Evolutionary conservation across 306 rosid genomes (phyloP).

Genomic region (Acacia melanoxylon): DNA sequence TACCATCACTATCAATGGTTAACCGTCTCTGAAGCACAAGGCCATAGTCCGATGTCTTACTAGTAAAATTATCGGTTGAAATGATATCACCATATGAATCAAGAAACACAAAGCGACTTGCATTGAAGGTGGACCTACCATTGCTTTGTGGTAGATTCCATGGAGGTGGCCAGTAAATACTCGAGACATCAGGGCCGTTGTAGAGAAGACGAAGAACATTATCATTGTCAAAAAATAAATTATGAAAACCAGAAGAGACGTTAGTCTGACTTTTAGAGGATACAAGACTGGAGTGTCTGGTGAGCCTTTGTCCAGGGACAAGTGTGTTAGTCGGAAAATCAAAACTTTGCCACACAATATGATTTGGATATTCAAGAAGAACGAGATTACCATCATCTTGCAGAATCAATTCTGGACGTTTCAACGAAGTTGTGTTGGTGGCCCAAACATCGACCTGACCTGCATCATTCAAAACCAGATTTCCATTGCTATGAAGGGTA

Average conservation of each 20-base stretch:
- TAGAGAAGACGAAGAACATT: constrained; percentile 32
- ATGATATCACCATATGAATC: neutral
- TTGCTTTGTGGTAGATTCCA: neutral
- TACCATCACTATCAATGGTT: neutral
- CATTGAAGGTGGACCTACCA: constrained; percentile 27
- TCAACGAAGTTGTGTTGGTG: constrained; percentile 23
- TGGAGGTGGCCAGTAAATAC: constrained; percentile 19
- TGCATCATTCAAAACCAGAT: constrained; percentile 34
- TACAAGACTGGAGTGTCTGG: constrained; percentile 30
- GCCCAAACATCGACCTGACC: constrained; percentile 31
- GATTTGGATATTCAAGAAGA: neutral
- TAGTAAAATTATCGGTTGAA: neutral
- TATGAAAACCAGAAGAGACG: constrained; percentile 25
- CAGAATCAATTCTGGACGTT: constrained; percentile 9
- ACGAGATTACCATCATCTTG: neutral
- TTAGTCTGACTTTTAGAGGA: constrained; percentile 34
- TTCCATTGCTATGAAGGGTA: constrained; percentile 33
- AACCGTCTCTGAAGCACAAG: neutral
- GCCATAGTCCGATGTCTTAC: neutral
- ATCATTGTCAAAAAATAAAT: constrained; percentile 4
- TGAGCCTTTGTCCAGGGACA: constrained; percentile 23
- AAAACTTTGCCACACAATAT: neutral
- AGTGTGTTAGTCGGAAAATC: neutral
- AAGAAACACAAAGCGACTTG: neutral
- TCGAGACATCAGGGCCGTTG: constrained; percentile 25